Evolutionary conservation across 192 early-diverging fungal genomes (phyloP).

Genomic region (Funneliformis mosseae): DNA sequence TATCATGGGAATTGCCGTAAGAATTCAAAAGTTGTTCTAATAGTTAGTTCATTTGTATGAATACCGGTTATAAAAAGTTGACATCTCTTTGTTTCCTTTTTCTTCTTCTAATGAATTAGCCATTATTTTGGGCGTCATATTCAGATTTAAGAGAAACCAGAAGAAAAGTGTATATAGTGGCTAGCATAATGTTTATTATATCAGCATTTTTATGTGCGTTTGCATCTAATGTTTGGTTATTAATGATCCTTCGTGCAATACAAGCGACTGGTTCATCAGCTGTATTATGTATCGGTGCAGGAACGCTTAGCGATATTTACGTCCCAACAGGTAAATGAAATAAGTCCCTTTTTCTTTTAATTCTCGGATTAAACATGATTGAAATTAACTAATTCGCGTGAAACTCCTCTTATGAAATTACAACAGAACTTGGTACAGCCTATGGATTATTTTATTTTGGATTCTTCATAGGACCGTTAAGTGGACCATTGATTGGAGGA

Average conservation of each 20-base stretch:
- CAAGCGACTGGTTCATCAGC: conserved; percentile 43
- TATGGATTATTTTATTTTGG: conserved; percentile 45
- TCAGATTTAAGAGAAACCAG: conserved; percentile 41
- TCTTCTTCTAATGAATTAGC: background rate
- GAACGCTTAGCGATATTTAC: conserved; percentile 43
- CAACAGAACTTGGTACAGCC: conserved; percentile 39
- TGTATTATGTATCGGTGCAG: conserved; percentile 41
- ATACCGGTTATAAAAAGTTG: no score
- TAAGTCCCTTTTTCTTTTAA: background rate
- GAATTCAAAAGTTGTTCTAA: no score
- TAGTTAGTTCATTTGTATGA: no score
- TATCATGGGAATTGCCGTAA: conserved; percentile 10
- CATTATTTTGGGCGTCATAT: conserved; percentile 46
- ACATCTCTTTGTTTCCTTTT: background rate
- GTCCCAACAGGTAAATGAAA: background rate
- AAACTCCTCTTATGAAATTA: background rate
- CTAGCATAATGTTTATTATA: conserved; percentile 42
- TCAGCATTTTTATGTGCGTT: conserved; percentile 37
- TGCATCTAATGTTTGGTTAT: conserved; percentile 37
- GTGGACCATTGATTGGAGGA: conserved; percentile 45
- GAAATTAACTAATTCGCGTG: background rate
- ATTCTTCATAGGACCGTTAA: conserved; percentile 40
- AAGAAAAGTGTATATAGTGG: conserved; percentile 41
- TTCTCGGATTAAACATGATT: background rate
- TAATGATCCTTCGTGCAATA: conserved; percentile 43